phyloP scores from a whole-genome alignment of 805 yeast species.

The Saccharomycopsis malanga region DNA sequence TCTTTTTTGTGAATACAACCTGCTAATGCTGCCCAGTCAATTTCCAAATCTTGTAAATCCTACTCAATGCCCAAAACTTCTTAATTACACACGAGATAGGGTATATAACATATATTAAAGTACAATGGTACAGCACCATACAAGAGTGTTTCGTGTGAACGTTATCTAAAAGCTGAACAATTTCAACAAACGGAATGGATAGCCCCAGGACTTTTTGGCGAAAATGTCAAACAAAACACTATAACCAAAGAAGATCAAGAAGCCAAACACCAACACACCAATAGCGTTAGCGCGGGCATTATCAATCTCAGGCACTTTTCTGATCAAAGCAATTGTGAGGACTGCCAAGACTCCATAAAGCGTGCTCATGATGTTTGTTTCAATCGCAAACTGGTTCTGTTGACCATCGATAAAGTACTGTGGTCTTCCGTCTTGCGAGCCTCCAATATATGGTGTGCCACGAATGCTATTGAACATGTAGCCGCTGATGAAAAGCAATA shows the following conservation, averaged over 20 bases:
- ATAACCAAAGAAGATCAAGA: slow-evolving; percentile 47
- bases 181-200: slow-evolving; percentile 60
- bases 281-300: slow-evolving; percentile 41
- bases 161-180: slow-evolving; percentile 21
- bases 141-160: no score
- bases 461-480: slow-evolving; percentile 92
- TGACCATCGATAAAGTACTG: slow-evolving; percentile 56
- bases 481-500: slow-evolving; percentile 74
- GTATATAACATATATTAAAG: no score
- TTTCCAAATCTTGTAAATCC: no score
- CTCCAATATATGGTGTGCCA: slow-evolving; percentile 48
- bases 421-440: slow-evolving; percentile 33
- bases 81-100: no score
- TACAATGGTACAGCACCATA: no score
- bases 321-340: slow-evolving; percentile 49
- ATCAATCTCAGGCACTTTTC: slow-evolving; percentile 45
- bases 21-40: no score
- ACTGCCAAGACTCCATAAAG: slow-evolving; percentile 65
- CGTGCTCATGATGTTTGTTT: slow-evolving; percentile 78
- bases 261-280: slow-evolving; percentile 39
- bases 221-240: slow-evolving; percentile 62
- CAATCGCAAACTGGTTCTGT: slow-evolving; percentile 74
- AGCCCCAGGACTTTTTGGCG: slow-evolving; percentile 62
- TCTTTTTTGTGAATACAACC: no score
- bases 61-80: no score